Base-by-base conservation (phyloP, 106 monocot species). In the Acorus gramineus region DNA sequence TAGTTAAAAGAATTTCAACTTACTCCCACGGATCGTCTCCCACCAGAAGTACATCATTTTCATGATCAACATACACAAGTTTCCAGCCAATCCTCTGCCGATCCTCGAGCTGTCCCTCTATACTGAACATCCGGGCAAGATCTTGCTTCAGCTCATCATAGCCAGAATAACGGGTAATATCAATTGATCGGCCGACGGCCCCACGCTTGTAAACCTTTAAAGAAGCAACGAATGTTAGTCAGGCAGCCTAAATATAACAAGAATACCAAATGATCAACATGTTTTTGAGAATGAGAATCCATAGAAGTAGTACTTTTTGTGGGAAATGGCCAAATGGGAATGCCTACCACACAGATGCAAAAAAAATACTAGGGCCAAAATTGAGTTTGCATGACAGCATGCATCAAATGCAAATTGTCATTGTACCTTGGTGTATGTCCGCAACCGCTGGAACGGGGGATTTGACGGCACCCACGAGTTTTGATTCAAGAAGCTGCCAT, bases 11-110 rank as follows among this genome's bases (percentile, higher is more conserved):
- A 68, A 14, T 46, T 71, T 9, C 12, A 28, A 90, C 90, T 84
- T 87, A 95, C 90, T 95, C 95, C 95, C 95, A 96, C 10, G 95
- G 95, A 66, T 96, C 95, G 53, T 96, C 95, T 42, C 95, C 95
- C 8, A 96, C 87, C 66, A 96, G 85, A 5, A 96, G 75, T 59
- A 91, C 86, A 72, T 96, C 95, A 69, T 66, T 74, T 52, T 96
- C 95, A 70, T 87, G 87, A 77, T 96, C 95, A n/a, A 89, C 84
- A 76, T 87, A 91, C 6, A 96, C 95, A 46, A 96, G 78, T 62
- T 96, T 96, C 95, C 95, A 96, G 56, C 84, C 95, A 42, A 85
- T 78, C 67, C 90, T 82, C 66, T 90, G 87, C 14, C 81, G 71
- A 56, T 83, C 95, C 65, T 96, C 90, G 42, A 96, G 80, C 68